These are phyloP conservation scores for Penicillium bialowiezense DNA, from an alignment of 495 filamentous ascomycete genomes.

Conservation along the genomic window DNA sequence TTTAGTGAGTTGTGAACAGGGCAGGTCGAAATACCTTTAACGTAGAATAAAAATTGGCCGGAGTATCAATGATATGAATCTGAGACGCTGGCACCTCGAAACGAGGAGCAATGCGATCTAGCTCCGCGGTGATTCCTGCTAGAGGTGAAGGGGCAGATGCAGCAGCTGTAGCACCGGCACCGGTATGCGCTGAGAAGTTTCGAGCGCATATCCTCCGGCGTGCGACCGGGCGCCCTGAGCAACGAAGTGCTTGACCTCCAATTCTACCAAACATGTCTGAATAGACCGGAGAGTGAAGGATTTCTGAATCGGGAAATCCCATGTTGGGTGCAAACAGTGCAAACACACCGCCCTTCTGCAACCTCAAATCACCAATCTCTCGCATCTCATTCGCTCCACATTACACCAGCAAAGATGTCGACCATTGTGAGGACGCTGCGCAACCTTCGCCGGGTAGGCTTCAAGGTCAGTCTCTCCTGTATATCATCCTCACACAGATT, in stretches of 20 bases:
- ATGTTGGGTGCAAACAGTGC: slow-evolving; percentile 36
- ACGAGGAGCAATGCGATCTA: slow-evolving; percentile 84
- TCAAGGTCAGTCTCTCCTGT: slow-evolving; percentile 60
- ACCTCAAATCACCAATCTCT: slow-evolving; percentile 22
- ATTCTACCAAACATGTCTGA: slow-evolving; percentile 41
- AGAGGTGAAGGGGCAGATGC: slow-evolving; percentile 38
- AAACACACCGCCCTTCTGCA: slow-evolving; percentile 28
- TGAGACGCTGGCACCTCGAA: slow-evolving; percentile 83
- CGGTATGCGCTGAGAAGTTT: slow-evolving; percentile 39
- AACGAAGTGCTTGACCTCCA: slow-evolving; percentile 38
- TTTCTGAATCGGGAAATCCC: slow-evolving; percentile 25
- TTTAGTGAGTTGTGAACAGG: neutral
- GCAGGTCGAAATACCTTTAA: slow-evolving; percentile 63
- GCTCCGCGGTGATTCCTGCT: slow-evolving; percentile 66
- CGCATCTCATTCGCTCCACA: slow-evolving; percentile 14
- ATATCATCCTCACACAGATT: neutral
- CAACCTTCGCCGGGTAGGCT: slow-evolving; percentile 80
- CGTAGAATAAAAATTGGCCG: slow-evolving; percentile 80
- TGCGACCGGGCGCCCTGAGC: slow-evolving; percentile 27
- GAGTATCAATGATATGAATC: slow-evolving; percentile 74
- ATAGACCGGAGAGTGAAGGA: slow-evolving; percentile 1
- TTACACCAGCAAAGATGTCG: slow-evolving; percentile 67
- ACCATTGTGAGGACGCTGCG: slow-evolving; percentile 80
- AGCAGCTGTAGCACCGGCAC: slow-evolving; percentile 19
- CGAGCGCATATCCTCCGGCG: slow-evolving; percentile 35